phyloP scores from a whole-genome alignment of 345 rosid species.

The Arabidopsis thaliana region TAIR10.1 NC_003074.8:17004501-17005000 shows the following conservation, averaged over 20 bases:
- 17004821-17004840: conserved; percentile 35
- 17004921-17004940: too few species aligned
- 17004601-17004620: neutral
- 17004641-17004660: neutral
- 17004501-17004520: too few species aligned
- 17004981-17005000: too few species aligned
- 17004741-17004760: conserved; percentile 21
- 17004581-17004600: neutral
- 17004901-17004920: too few species aligned
- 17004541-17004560: neutral
- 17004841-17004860: conserved; percentile 39
- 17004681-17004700: conserved; percentile 29
- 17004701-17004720: conserved; percentile 34
- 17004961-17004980: too few species aligned
- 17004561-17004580: neutral
- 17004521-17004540: too few species aligned
- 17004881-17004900: neutral
- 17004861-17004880: conserved; percentile 36
- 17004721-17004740: conserved; percentile 40
- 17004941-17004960: too few species aligned
- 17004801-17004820: conserved; percentile 41
- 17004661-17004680: neutral
- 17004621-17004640: neutral
- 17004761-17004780: conserved; percentile 11
- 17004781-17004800: conserved; percentile 32